Base-by-base conservation (phyloP, 345 rosid species). In the Sisymbrium irio region DNA sequence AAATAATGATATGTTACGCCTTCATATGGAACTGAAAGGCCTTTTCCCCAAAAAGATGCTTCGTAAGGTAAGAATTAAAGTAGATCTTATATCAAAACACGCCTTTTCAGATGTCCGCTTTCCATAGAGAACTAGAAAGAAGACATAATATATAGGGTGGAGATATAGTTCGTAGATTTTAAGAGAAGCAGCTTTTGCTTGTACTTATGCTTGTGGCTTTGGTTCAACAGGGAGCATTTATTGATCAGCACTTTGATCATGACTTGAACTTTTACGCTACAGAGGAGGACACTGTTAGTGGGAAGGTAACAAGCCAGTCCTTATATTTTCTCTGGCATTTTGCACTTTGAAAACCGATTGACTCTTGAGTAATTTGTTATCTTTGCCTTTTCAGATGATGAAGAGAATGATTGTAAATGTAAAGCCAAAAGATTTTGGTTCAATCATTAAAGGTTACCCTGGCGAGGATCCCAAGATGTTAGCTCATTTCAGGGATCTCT, bases 381-480 rank as follows among this genome's bases (percentile, higher is more conserved):
- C 33, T 73, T 54, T 65, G 50, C 18, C 41, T 75, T 77, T 86
- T 80, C 92, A 96, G 98, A 77, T 79, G 68, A 79, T 92, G 65
- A 96, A 84, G 87, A 90, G 90, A 84, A 78, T 88, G 83, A 78
- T 90, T 70, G 75, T 84, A 51, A 92, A 89, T 64, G 74, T 90
- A 73, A 96, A 87, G 87, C 95, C 92, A 30, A 92, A 89, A 82
- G 97, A 96, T 82, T 86, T 92, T 77, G 90, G 95, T 22, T 86
- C 96, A 27, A 85, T 96, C 42, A 81, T 96, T 81, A 76, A 80
- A 40, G 82, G 89, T 42, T 90, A 85, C 66, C 72, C 95, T 53
- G 98, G 93, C 28, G 99, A 96, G 90, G 98, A 96, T 85, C 93
- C 90, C 49, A 96, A 92, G 89, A 86, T 92, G 93, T 62, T 92